Conservation (phyloP, 1,284 basidiomycete species). For the Dichomitus squalens region DNA sequence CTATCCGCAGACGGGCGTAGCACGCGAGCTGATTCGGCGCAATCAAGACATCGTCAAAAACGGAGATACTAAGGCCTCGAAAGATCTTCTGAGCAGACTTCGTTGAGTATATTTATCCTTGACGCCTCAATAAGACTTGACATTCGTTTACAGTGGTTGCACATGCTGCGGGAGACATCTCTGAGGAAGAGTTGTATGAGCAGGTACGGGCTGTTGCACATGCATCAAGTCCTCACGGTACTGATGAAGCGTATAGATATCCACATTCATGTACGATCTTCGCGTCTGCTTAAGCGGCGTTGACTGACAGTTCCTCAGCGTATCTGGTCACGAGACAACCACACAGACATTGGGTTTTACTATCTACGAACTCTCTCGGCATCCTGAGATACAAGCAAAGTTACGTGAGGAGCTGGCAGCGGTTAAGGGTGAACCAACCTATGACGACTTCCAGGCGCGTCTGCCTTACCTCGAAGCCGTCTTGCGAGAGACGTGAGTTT, state of each 20-base stretch:
- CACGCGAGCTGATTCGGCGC: slow-evolving; percentile 2
- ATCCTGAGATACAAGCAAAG: slow-evolving; percentile 30
- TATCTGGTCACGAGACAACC: slow-evolving; percentile 31
- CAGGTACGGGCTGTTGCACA: not conserved
- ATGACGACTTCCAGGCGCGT: slow-evolving; percentile 32
- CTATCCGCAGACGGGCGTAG: slow-evolving; percentile 2
- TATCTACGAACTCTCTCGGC: slow-evolving; percentile 30
- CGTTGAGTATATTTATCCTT: not conserved
- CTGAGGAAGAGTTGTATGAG: slow-evolving; percentile 14
- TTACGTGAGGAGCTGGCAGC: slow-evolving; percentile 30
- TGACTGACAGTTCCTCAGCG: slow-evolving; percentile 2
- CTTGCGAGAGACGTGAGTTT: slow-evolving; percentile 21
- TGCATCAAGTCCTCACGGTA: no score
- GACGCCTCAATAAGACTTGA: no score
- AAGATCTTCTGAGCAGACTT: slow-evolving; percentile 6
- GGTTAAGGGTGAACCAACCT: slow-evolving; percentile 28
- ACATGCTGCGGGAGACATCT: not conserved
- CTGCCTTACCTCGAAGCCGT: slow-evolving; percentile 35
- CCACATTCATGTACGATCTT: slow-evolving; percentile 18
- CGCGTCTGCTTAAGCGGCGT: slow-evolving; percentile 1
- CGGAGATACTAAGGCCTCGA: not conserved
- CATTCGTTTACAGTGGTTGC: not conserved
- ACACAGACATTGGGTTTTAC: slow-evolving; percentile 26
- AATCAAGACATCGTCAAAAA: not conserved
- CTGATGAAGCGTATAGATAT: not conserved